Evolutionary conservation across 2,329 filamentous ascomycete species (phyloP).

Genomic region (Shiraia bambusicola): DNA sequence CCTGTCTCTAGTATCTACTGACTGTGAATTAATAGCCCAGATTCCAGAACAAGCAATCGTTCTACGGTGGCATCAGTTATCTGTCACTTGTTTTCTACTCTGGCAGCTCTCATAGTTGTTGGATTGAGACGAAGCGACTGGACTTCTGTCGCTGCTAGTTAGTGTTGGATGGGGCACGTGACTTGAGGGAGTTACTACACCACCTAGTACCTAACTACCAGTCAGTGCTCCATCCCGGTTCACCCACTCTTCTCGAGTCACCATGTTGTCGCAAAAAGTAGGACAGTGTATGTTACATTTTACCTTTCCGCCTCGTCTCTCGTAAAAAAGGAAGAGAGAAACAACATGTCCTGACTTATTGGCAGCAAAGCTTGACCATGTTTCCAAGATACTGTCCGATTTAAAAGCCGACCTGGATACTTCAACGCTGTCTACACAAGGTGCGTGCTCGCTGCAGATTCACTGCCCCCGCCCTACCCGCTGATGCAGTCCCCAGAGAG

Average conservation of each 20-base stretch:
- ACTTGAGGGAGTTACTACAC: neutral
- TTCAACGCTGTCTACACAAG: constrained; percentile 59
- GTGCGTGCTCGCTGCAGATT: constrained; percentile 48
- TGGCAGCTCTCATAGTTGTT: too few species aligned
- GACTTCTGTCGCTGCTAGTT: neutral
- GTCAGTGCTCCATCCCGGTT: neutral
- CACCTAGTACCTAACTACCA: too few species aligned
- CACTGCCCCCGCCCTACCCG: neutral
- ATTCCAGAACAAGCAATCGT: too few species aligned
- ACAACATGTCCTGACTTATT: neutral
- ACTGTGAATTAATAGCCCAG: neutral
- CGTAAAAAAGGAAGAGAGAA: too few species aligned
- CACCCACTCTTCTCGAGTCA: neutral
- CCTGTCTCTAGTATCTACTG: constrained; percentile 11
- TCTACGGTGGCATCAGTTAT: too few species aligned
- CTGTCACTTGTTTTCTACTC: too few species aligned
- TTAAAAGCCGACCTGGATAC: constrained; percentile 64
- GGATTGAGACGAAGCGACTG: too few species aligned
- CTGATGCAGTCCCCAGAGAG: constrained; percentile 55
- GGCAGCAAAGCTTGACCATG: constrained; percentile 68
- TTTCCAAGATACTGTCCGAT: constrained; percentile 63
- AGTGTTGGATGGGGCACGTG: neutral
- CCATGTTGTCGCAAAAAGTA: constrained; percentile 14
- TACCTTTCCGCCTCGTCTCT: neutral
- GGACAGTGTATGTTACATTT: constrained; percentile 20